phyloP scores from a whole-genome alignment of 2,329 filamentous ascomycete genomes.

The Chalara sp. region DNA sequence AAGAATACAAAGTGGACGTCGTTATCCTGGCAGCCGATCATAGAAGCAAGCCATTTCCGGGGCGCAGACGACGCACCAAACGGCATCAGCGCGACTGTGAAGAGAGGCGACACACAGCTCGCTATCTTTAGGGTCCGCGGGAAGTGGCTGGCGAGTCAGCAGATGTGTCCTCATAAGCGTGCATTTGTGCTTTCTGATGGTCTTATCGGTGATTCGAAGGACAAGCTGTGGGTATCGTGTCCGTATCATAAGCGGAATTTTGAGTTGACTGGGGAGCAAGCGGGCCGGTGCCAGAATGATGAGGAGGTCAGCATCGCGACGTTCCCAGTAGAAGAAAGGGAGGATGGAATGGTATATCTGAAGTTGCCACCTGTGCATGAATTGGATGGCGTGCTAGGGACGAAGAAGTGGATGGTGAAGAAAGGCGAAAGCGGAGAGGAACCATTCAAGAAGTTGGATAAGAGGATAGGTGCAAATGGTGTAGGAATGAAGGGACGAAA shows the following conservation, averaged over 20 bases:
- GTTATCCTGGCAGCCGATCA: constrained; percentile 73
- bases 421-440: constrained; percentile 51
- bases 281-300: constrained; percentile 71
- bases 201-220: constrained; percentile 55
- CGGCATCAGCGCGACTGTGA: constrained; percentile 70
- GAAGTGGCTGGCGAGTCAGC: constrained; percentile 77
- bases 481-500: constrained; percentile 21
- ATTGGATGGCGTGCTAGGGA: constrained; percentile 72
- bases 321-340: constrained; percentile 68
- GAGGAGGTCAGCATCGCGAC: constrained; percentile 71
- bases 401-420: constrained; percentile 70
- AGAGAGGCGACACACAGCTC: constrained; percentile 82
- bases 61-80: constrained; percentile 56
- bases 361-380: constrained; percentile 75
- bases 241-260: constrained; percentile 90
- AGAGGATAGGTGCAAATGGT: constrained; percentile 19
- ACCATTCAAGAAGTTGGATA: constrained; percentile 28
- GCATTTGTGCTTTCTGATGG: constrained; percentile 86
- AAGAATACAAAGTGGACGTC: constrained; percentile 57
- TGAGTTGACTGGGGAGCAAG: constrained; percentile 58
- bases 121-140: constrained; percentile 80
- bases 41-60: constrained; percentile 63
- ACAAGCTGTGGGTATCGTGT: constrained; percentile 78
- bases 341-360: constrained; percentile 72
- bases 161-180: constrained; percentile 92